These are phyloP conservation scores for Puccinellia tenuiflora DNA, from an alignment of 176 grass and related monocot genomes.

Conservation along the genomic window DNA sequence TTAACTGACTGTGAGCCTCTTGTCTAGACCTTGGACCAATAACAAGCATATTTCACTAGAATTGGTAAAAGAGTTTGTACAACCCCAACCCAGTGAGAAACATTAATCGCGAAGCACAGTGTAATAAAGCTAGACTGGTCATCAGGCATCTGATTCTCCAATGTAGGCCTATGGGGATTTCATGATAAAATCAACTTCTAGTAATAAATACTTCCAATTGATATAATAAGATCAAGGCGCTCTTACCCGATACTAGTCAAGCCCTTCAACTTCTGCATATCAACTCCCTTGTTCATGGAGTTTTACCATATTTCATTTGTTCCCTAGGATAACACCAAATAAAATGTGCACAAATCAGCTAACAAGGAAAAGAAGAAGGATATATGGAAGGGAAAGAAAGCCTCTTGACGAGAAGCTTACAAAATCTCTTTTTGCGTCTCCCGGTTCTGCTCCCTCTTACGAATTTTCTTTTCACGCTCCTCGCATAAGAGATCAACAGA, in stretches of 20 bases:
- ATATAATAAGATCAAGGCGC: not conserved
- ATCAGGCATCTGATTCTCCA: slow-evolving; percentile 4
- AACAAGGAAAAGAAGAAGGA: not conserved
- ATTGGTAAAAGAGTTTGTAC: not conserved
- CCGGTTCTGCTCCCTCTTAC: slow-evolving; percentile 49
- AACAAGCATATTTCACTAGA: not conserved
- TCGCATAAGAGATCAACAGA: slow-evolving; percentile 86
- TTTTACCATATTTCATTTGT: slow-evolving; percentile 71
- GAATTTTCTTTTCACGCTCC: slow-evolving; percentile 63
- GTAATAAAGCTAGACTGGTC: not conserved
- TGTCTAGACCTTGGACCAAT: not conserved
- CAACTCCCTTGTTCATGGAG: slow-evolving; percentile 72
- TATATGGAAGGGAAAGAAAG: slow-evolving; percentile 3
- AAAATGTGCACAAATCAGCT: slow-evolving; percentile 7
- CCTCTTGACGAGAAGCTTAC: slow-evolving; percentile 40
- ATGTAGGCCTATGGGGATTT: not conserved
- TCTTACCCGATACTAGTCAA: slow-evolving; percentile 77
- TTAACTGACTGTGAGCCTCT: not conserved
- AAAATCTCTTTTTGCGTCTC: slow-evolving; percentile 54
- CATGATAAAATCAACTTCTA: not conserved
- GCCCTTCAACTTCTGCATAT: slow-evolving; percentile 72
- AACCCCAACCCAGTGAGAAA: not conserved
- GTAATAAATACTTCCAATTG: not conserved
- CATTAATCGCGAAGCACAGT: not conserved
- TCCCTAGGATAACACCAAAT: slow-evolving; percentile 39